Base-by-base conservation (phyloP, 2,329 filamentous ascomycete species). In the Phialemoniopsis sp. region DNA sequence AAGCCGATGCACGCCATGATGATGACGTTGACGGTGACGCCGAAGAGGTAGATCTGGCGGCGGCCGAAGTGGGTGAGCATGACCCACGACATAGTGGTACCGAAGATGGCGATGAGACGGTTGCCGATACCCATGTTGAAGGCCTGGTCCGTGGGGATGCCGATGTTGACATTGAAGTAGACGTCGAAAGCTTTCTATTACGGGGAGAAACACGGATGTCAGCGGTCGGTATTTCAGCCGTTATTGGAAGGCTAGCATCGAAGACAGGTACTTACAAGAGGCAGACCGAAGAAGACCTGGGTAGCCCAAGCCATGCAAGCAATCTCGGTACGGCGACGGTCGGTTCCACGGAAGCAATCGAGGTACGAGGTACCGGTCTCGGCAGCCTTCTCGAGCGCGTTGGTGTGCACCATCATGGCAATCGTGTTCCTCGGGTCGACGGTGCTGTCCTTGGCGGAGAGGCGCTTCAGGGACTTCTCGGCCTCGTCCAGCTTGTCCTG, bases 281-380 rank as follows among this genome's bases (percentile, higher is more conserved):
- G 21, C 21, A 26, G 21, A 26, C 21, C 21, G 10, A 26, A 26
- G 21, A 26, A 26, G 10, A 26, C 21, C 47, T 74, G 70, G 12
- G 73, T 67, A 2, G 70, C 57, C 64, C 69, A 76, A 32, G 72
- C 62, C 14, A 65, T 59, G 26, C 70, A 56, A 1, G 72, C 70
- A 21, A 78, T 70, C 48, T 76, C 71, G 7, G 33, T 46, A 46
- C 19, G 50, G 44, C 14, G 47, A 37, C 31, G 49, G 45, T 37
- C 38, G 50, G 50, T 17, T 46, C 42, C 13, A 46, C 33, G 12
- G 60, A 80, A 79, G 50, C 71, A 73, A 50, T 78, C 71, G 12
- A 46, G 45, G 48, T 77, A 78, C 1, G 50, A 59, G 0, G 64
- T 62, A 2, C 72, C 71, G 7, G 58, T 57, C 8, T 64, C 64